Percentiles rank a stretch among this genome's conserved stretches.
phyloP scores from a whole-genome alignment of 495 filamentous ascomycete genomes.

The Aspergillus ellipticus region DNA sequence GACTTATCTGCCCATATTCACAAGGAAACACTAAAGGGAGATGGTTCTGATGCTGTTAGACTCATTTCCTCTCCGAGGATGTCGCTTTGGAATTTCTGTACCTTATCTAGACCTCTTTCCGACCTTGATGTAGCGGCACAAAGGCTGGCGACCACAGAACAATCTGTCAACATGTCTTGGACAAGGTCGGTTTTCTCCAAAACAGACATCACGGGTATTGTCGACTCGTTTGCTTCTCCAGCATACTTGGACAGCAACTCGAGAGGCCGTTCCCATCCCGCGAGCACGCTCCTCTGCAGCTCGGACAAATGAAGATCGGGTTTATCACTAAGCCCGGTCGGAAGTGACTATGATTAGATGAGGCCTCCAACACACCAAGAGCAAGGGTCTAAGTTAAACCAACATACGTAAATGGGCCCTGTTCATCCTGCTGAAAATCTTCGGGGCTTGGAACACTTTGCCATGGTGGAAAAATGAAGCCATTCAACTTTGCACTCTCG shows the following conservation, averaged over 20 bases:
- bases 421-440: conserved; percentile 48
- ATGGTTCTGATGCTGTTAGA: conserved; percentile 54
- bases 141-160: conserved; percentile 93
- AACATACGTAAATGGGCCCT: conserved; percentile 53
- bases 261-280: conserved; percentile 73
- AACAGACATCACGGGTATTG: conserved; percentile 50
- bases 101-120: conserved; percentile 57
- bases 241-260: conserved; percentile 42
- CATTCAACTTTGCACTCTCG: conserved; percentile 73
- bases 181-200: conserved; percentile 67
- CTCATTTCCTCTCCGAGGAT: background rate
- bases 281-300: conserved; percentile 66
- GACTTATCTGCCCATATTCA: conserved; percentile 49
- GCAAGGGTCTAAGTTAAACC: background rate
- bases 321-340: conserved; percentile 56
- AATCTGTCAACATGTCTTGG: conserved; percentile 92
- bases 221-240: conserved; percentile 5
- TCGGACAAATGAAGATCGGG: conserved; percentile 65
- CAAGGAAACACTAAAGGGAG: conserved; percentile 70
- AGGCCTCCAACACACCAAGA: background rate
- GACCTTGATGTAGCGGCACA: conserved; percentile 72
- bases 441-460: conserved; percentile 47
- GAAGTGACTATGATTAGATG: conserved; percentile 5
- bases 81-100: conserved; percentile 24
- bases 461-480: conserved; percentile 82